Evolutionary conservation across 306 rosid species (phyloP).

Genomic region (Senna tora): DNA sequence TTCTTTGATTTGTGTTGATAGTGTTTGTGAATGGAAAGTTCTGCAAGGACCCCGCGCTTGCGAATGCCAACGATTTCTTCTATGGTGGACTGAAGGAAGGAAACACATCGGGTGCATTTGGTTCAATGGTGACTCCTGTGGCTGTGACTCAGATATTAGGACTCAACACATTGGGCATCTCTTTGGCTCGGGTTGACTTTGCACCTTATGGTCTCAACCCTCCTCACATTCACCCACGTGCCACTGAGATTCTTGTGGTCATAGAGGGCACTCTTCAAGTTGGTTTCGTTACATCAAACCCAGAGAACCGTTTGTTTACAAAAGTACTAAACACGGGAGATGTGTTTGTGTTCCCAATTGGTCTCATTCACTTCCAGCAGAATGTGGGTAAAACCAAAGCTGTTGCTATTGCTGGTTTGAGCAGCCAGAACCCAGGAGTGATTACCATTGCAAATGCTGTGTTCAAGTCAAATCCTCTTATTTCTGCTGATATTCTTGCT

Average conservation of each 20-base stretch:
- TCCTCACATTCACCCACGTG: slow-evolving; percentile 39
- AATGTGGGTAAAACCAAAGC: slow-evolving; percentile 39
- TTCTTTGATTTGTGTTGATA: background rate
- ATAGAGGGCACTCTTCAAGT: slow-evolving; percentile 34
- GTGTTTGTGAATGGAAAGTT: slow-evolving; percentile 54
- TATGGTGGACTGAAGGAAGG: background rate
- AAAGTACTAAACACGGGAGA: slow-evolving; percentile 12
- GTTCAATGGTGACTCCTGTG: background rate
- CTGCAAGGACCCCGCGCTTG: slow-evolving; percentile 44
- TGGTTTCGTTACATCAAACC: slow-evolving; percentile 24
- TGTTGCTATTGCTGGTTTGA: slow-evolving; percentile 29
- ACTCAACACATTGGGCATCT: slow-evolving; percentile 36
- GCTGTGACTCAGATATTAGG: background rate
- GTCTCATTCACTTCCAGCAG: slow-evolving; percentile 34
- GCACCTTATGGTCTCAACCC: slow-evolving; percentile 31
- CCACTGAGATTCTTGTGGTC: slow-evolving; percentile 40
- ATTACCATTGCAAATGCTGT: slow-evolving; percentile 32
- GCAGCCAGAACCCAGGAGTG: slow-evolving; percentile 31
- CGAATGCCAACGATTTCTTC: slow-evolving; percentile 42
- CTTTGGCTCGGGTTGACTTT: slow-evolving; percentile 31
- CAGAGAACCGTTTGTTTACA: background rate
- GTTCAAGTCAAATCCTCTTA: slow-evolving; percentile 44
- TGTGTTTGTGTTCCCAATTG: slow-evolving; percentile 12
- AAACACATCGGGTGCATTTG: slow-evolving; percentile 13
- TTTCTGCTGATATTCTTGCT: slow-evolving; percentile 34